Base-by-base conservation (phyloP, 1,139 yeast species). In the Hemisphaericaspora lyxosophila region DNA sequence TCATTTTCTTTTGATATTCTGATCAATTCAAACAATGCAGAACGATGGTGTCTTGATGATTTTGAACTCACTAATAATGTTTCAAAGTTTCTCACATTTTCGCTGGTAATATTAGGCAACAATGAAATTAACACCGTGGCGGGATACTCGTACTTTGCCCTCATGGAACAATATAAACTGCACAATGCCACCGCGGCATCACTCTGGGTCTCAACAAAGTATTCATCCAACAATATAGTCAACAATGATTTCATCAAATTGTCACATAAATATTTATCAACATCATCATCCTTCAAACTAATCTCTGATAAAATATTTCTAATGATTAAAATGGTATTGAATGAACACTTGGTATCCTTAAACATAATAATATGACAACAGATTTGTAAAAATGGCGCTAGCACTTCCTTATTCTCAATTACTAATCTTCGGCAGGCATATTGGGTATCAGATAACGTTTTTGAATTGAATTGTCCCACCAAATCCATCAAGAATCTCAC, bases 161-260 rank as follows among this genome's bases (percentile, higher is more conserved):
- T 73, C 50, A 87, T 68, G 4, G 84, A 78, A 51, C 89, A 78
- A 57, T 89, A 90, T 36, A 90, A 67, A 2, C 85, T 78, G 0
- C 96, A 85, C 43, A 90, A 73, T 1, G 95, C 87, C 45, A 86
- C 82, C 7, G 95, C 92, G 1, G 95, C 96, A 59, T 92, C 98
- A 17, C 85, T 78, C 50, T 89, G 95, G 0, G 94, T 86, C 51
- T 92, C 97, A 33, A 78, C 77, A 58, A 86, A 88, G 48, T 87
- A 84, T 41, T 82, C 84, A 53, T 87, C 95, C 41, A 77, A 69
- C 38, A 92, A 65, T 4, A 90, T 80, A 25, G 60, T 59, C 15
- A 76, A 50, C 35, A 78, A 62, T 0, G 79, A 58, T 45, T 71
- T 73, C 42, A 76, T 69, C 45, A 77, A 60, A 42, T 70, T 62